Evolutionary conservation across 2,329 filamentous ascomycete genomes (phyloP), one percentile per base, ranked within the genome.

Genomic region (Stagonosporopsis cucurbitacearum): DNA sequence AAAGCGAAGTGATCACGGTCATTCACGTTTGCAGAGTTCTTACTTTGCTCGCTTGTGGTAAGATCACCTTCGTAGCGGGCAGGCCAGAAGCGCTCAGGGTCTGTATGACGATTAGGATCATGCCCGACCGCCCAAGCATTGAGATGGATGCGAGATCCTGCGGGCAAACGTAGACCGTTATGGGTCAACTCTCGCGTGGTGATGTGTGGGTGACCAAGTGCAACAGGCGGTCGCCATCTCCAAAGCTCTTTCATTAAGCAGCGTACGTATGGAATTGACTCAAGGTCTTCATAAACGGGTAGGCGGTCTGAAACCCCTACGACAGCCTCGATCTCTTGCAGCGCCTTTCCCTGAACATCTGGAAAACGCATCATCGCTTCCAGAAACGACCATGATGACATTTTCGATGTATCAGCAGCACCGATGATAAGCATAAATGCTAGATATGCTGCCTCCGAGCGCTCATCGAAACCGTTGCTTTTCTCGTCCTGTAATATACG

Each of bases 221-320:
- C 80, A 11, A 79, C 78, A 0, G 84, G 79, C 0, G 83, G 82
- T 5, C 83, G 77, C 82, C 84, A 86, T 2, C 84, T 78, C 11
- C 86, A 69, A 1, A 81, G 77, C 58, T 88, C 85, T 56, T 85
- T 85, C 17, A 85, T 77, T 12, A 84, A 75, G 1, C 81, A 81
- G 19, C 78, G 75, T 28, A 86, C 66, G 61, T 86, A 87, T 0
- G 83, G 83, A 8, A 87, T 65, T 3, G 73, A 68, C 11, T 58
- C 49, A 6, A 56, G 49, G 22, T 70, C 65, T 9, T 68, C 66
- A 13, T 62, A 51, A 0, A 19, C 43, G n/a, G 73, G 73, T 22
- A 72, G 50, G 2, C 84, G 76, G n/a, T 66, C 48, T 11, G 75
- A 52, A 0, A 71, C 60, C 2, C 84, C 83, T 15, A 70, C 60